Base-by-base conservation (phyloP, 176 grass and related monocot genomes). In the Typha latifolia region DNA sequence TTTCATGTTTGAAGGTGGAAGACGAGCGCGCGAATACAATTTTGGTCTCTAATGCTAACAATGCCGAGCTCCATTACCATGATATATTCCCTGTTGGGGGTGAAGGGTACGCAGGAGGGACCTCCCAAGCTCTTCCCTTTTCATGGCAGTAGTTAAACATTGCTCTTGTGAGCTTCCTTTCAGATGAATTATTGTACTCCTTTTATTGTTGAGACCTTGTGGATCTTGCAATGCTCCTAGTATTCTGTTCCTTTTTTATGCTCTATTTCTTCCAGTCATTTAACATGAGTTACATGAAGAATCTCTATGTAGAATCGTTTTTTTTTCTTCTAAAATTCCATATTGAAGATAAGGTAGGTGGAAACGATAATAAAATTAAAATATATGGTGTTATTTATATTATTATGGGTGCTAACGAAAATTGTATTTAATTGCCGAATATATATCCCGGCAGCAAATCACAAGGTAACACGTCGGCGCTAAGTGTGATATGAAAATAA, bases 111-210 rank as follows among this genome's bases (percentile, higher is more conserved):
- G 56, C 74, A 49, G 68, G 47, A 29, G 80, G 73, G 22, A 59
- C 32, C 55, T 83, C 81, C 12, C 81, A 78, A 1, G 4, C 81
- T n/a, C 52, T 78, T 43, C 81, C 75, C 62, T 83, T 83, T 57
- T 74, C 69, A 14, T 83, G 81, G 81, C 81, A 78, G 51, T 83
- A 78, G 69, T 62, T 3, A 26, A 11, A 47, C 57, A 12, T 24
- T 6, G 71, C 26, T 18, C 48, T 51, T 70, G 32, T 66, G 12
- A 12, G 47, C 26, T 62, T 69, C 53, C 23, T 32, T 55, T 71
- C 14, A 53, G 19, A 26, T 71, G 21, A 49, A 14, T 72, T 32
- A 16, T 64, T 21, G 16, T 14, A 37, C 4, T 72, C 62, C n/a
- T 76, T 43, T 77, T 32, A 23, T 32, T 15, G 49, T 43, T 37